Conservation (phyloP, 129 eudicot genomes). For the Arctium minus region DNA sequence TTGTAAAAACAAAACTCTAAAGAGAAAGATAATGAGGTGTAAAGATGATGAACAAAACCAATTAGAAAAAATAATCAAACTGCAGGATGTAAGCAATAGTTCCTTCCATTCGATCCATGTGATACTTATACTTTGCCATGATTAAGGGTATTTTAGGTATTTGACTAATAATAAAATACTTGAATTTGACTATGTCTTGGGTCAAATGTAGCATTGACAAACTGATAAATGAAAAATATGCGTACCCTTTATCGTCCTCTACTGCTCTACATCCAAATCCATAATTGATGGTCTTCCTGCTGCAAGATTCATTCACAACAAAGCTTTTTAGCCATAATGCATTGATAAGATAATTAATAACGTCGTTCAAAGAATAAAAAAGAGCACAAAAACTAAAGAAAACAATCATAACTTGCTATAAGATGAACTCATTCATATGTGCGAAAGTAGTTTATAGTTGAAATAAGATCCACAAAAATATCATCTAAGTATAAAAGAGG, state of each 20-base stretch:
- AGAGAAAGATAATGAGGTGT: too few species aligned
- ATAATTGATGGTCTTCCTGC: too few species aligned
- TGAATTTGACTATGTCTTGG: neutral
- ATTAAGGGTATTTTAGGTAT: neutral
- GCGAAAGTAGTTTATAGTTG: constrained; percentile 4
- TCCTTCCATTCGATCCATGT: neutral
- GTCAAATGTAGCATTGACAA: neutral
- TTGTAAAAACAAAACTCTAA: too few species aligned
- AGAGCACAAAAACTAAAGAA: neutral
- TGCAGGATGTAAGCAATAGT: neutral
- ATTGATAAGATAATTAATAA: neutral
- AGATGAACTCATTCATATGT: neutral
- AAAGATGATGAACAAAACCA: too few species aligned
- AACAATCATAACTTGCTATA: neutral
- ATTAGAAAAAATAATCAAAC: too few species aligned
- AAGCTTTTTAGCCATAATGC: neutral
- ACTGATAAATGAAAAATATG: too few species aligned
- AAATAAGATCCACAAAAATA: neutral
- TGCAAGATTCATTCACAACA: too few species aligned
- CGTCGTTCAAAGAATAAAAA: neutral
- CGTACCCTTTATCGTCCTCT: too few species aligned
- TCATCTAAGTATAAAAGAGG: neutral
- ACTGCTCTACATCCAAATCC: too few species aligned
- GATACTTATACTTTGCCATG: too few species aligned
- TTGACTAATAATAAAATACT: neutral